phyloP scores from a whole-genome alignment of 805 yeast genomes.

The Grigorovia humatica region DNA sequence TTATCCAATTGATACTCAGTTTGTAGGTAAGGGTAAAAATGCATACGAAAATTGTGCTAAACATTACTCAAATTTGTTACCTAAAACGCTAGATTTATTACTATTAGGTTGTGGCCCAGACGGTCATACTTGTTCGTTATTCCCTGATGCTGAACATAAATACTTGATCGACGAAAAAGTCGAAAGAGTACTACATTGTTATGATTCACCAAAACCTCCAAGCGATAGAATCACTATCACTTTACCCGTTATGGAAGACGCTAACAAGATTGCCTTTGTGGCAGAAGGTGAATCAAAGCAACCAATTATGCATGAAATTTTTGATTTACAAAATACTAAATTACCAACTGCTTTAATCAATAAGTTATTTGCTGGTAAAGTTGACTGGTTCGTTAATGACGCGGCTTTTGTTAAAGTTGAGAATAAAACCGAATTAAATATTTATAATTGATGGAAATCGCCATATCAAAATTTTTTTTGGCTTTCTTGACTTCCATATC shows the following conservation, averaged over 20 bases:
- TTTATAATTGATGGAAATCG: background rate
- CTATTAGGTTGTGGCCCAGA: conserved; percentile 91
- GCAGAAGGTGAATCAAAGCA: conserved; percentile 87
- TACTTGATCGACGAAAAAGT: conserved; percentile 42
- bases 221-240: conserved; percentile 86
- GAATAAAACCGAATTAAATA: background rate
- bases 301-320: conserved; percentile 57
- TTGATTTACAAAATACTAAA: conserved; percentile 36
- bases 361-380: conserved; percentile 40
- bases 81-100: conserved; percentile 48
- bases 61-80: conserved; percentile 51
- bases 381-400: conserved; percentile 75
- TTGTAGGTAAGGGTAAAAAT: conserved; percentile 46
- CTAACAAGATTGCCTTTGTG: conserved; percentile 57
- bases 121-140: conserved; percentile 89
- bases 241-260: conserved; percentile 52
- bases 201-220: conserved; percentile 90
- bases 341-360: conserved; percentile 75
- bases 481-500: conserved; percentile 1
- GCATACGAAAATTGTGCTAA: conserved; percentile 48
- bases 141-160: conserved; percentile 59
- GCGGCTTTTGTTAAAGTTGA: conserved; percentile 46
- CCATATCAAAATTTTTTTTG: conserved; percentile 1
- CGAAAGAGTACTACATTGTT: conserved; percentile 49
- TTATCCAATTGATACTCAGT: conserved; percentile 52